Evolutionary conservation across 805 yeast species (phyloP).

Genomic region (Sugiyamaella lignohabitans): DNA sequence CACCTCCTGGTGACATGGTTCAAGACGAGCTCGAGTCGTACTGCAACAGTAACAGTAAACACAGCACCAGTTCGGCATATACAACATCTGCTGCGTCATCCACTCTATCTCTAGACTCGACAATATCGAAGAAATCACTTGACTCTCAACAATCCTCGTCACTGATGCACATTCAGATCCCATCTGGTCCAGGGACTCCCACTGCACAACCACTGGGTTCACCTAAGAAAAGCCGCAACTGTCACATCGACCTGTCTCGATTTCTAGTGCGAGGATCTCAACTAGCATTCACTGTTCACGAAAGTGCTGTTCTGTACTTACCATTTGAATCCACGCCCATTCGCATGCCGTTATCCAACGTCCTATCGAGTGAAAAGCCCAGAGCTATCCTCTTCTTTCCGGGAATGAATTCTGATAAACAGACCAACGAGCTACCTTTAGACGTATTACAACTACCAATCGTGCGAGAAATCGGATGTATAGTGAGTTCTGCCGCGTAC

Average conservation of each 20-base stretch:
- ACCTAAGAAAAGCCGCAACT: constrained; percentile 2
- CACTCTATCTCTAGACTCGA: neutral
- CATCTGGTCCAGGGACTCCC: too few relatives aligned
- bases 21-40: too few relatives aligned
- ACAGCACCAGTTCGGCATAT: neutral
- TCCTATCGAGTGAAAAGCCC: neutral
- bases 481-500: neutral
- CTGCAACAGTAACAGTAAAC: neutral
- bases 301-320: neutral
- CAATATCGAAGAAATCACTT: neutral
- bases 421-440: neutral
- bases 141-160: too few relatives aligned
- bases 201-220: too few relatives aligned
- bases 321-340: neutral
- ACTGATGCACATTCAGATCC: neutral
- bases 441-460: neutral
- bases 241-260: neutral
- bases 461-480: neutral
- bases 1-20: neutral
- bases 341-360: neutral
- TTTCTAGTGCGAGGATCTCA: constrained; percentile 3
- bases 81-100: neutral
- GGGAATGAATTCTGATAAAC: neutral
- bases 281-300: neutral
- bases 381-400: neutral